A percentile compares a stretch with the other conserved stretches of the same genome.
Evolutionary conservation across 2,329 filamentous ascomycete species (phyloP).

Genomic region (Paecilomyces formosus): DNA sequence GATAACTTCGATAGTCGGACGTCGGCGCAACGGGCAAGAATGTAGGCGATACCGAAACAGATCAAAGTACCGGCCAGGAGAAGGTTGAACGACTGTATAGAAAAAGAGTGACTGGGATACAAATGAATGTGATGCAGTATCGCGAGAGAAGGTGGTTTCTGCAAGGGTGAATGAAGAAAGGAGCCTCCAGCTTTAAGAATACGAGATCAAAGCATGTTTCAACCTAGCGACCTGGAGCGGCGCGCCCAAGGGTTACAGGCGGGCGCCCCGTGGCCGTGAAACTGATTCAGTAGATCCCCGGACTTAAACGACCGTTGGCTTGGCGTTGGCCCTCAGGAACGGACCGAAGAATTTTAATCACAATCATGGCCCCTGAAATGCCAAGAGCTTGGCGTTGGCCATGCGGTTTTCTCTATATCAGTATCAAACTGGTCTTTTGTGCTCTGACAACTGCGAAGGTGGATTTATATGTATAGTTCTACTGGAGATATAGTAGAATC

Average conservation of each 20-base stretch:
- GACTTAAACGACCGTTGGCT: neutral
- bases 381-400: no score
- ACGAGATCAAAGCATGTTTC: constrained; percentile 9
- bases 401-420: no score
- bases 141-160: constrained; percentile 9
- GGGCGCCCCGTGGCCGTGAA: neutral
- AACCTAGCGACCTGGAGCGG: constrained; percentile 3
- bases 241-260: neutral
- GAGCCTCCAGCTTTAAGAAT: constrained; percentile 15
- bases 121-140: neutral
- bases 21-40: neutral
- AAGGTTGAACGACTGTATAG: neutral
- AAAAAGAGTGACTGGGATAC: constrained; percentile 7
- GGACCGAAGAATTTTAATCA: neutral
- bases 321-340: neutral
- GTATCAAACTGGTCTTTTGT: no score
- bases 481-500: no score
- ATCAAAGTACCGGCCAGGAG: neutral
- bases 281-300: neutral
- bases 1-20: neutral
- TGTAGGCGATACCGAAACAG: neutral
- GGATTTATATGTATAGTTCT: no score
- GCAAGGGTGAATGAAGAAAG: constrained; percentile 12
- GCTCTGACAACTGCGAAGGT: no score
- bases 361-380: neutral